Evolutionary conservation across 176 grass and related monocot species (phyloP), one percentile per base, ranked within the genome.

Genomic region (Phragmites australis): DNA sequence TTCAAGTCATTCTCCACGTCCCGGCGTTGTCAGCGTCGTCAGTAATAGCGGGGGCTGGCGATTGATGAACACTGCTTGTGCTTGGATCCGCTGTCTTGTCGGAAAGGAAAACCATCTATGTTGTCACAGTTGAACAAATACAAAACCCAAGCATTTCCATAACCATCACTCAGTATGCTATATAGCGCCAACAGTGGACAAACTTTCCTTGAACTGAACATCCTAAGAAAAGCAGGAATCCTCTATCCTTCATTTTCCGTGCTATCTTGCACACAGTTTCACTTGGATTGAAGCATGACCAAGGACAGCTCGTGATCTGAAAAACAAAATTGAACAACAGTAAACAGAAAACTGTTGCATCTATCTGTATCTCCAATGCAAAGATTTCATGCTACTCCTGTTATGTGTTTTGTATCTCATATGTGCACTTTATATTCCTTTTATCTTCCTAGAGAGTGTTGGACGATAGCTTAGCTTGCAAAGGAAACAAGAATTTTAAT

Each of bases 271-370:
- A 66, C 6, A 15, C 4, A 37, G 27, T 54, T 43, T n/a, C 23
- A n/a, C 76, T 73, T 73, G 37, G 14, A 23, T 62, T 54, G 58
- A 83, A 85, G 55, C 49, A 72, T 51, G 43, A 71, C 75, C 26
- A 73, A 77, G 34, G 17, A 29, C 17, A 48, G 3, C 11, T 30
- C 3, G 58, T 15, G 43, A 50, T 81, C 47, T 22, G 61, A 48
- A 56, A 56, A 52, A 18, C 48, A 65, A 56, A 45, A 44, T 10
- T 21, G n/a, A 40, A 31, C 37, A 54, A 52, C 5, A 74, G 58
- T 75, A 44, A 18, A 55, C 48, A 75, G 26, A 75, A 65, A 4
- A 15, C 19, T 61, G 56, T 29, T 66, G 40, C 34, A 50, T 65
- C 70, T 37, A 68, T 42, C 49, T 12, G 41, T 34, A 12, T 71